Evolutionary conservation across 148 eudicot genomes (phyloP), one percentile per base, ranked within the genome.

Genomic region (Talinum fruticosum): DNA sequence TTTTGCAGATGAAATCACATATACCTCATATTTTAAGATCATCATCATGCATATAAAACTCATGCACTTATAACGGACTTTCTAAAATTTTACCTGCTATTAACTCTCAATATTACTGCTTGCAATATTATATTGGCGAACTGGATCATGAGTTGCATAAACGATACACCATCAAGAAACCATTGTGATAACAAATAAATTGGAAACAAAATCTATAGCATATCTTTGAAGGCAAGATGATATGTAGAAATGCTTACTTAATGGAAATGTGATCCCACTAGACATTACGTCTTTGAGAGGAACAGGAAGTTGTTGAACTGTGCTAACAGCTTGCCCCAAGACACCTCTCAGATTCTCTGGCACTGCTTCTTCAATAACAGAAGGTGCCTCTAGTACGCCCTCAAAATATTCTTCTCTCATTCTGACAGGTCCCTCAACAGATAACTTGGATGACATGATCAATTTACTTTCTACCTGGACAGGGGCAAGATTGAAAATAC

Each of bases 401-500:
- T 94, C 97, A 53, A 77, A 47, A 54, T 85, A 89, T 81, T 92
- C 98, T 85, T 94, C 98, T 87, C 90, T 94, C 89, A 94, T 86
- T 82, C 98, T 85, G 70, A 94, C 92, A 29, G 97, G 97, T 59
- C 97, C 98, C 79, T 94, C 96, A 44, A 91, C 88, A 15, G 92
- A 66, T 77, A 95, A 78, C 83, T 86, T 88, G 72, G 89, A 85
- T 47, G 93, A 83, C 66, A 94, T 41, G 15, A 83, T 77, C 71
- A 95, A 67, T 79, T 83, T 92, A 84, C 88, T 89, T 80, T 92
- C 93, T 79, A 95, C 84, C 98, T 95, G 93, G 83, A 83, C 74
- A 79, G 82, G 23, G 81, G 72, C 69, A 73, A 10, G 28, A 41
- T 37, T 75, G 77, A 75, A 75, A 33, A 59, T 34, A 67, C 64